These are phyloP conservation scores for Dothidotthia symphoricarpi DNA, from an alignment of 2,329 filamentous ascomycete genomes.

Conservation along the genomic window DNA sequence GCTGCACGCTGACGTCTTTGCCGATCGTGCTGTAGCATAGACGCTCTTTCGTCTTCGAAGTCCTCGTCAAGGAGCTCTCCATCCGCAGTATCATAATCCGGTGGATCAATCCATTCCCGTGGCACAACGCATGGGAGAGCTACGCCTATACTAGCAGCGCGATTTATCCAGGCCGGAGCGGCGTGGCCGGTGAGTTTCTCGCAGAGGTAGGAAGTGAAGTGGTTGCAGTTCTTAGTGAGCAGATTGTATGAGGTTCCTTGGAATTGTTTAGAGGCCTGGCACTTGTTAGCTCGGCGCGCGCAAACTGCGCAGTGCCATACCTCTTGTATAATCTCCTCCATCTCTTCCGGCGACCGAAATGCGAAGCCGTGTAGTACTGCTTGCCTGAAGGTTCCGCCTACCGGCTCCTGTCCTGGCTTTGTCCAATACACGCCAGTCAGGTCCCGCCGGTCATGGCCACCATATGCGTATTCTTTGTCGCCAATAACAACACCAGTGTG, in stretches of 20 bases:
- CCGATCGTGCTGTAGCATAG: constrained; percentile 55
- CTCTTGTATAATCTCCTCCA: constrained; percentile 66
- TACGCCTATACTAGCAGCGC: constrained; percentile 79
- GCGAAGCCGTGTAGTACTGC: constrained; percentile 79
- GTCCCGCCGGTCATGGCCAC: constrained; percentile 69
- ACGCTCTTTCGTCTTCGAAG: constrained; percentile 55
- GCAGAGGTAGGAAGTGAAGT: constrained; percentile 78
- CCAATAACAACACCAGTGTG: constrained; percentile 83
- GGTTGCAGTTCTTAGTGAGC: constrained; percentile 82
- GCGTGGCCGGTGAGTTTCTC: constrained; percentile 67
- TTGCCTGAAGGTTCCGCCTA: constrained; percentile 72
- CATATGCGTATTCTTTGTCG: constrained; percentile 79
- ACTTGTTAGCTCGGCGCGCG: constrained; percentile 12
- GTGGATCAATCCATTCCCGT: constrained; percentile 75
- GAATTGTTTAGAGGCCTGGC: constrained; percentile 66
- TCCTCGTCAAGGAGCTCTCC: constrained; percentile 65
- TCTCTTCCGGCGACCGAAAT: constrained; percentile 65
- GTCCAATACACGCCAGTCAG: constrained; percentile 84
- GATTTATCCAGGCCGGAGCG: constrained; percentile 75
- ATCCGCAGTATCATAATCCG: constrained; percentile 71
- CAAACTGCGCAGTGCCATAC: constrained; percentile 15
- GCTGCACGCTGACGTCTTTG: constrained; percentile 27
- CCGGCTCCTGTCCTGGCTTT: constrained; percentile 66
- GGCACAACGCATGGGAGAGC: constrained; percentile 80
- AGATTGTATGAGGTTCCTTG: constrained; percentile 76